These are phyloP conservation scores for Penicilliopsis zonata DNA, from an alignment of 495 filamentous ascomycete species.

Conservation along the genomic window DNA sequence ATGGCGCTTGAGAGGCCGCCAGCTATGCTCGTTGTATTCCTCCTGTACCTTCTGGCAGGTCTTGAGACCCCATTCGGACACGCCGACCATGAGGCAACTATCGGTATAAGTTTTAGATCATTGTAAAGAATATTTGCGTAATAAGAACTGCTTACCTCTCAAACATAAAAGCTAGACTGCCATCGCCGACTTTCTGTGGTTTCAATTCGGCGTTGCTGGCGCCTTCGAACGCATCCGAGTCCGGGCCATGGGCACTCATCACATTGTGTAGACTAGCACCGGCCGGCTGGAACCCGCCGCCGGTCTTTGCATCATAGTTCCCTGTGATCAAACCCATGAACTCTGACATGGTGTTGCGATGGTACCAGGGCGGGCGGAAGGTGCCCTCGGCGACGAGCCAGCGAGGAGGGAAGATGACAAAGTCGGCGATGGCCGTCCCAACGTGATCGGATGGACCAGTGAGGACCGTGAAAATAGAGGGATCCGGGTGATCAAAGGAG, in stretches of 20 bases:
- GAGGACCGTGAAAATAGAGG: slow-evolving; percentile 72
- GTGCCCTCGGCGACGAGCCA: slow-evolving; percentile 71
- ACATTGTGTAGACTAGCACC: slow-evolving; percentile 53
- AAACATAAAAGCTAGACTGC: slow-evolving; percentile 60
- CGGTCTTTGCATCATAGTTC: slow-evolving; percentile 53
- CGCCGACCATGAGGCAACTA: slow-evolving; percentile 75
- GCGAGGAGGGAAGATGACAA: slow-evolving; percentile 73
- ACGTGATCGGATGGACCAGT: slow-evolving; percentile 61
- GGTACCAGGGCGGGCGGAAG: slow-evolving; percentile 75
- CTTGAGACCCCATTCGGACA: slow-evolving; percentile 83
- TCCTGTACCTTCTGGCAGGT: slow-evolving; percentile 75
- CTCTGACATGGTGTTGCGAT: slow-evolving; percentile 70
- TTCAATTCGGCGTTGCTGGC: slow-evolving; percentile 45
- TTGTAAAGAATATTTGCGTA: slow-evolving; percentile 3
- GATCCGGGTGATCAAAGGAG: slow-evolving; percentile 71
- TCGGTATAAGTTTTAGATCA: slow-evolving; percentile 14
- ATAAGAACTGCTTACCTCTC: slow-evolving; percentile 32
- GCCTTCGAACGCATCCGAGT: slow-evolving; percentile 43
- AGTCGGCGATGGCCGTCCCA: slow-evolving; percentile 68
- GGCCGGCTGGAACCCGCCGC: slow-evolving; percentile 51
- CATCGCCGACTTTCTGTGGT: slow-evolving; percentile 48
- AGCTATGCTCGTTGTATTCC: slow-evolving; percentile 76
- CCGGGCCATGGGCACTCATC: slow-evolving; percentile 53
- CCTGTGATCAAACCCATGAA: slow-evolving; percentile 47
- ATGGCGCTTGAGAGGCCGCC: slow-evolving; percentile 65